Evolutionary conservation across 2,329 filamentous ascomycete species (phyloP).

Genomic region (Alternaria consortialis): DNA sequence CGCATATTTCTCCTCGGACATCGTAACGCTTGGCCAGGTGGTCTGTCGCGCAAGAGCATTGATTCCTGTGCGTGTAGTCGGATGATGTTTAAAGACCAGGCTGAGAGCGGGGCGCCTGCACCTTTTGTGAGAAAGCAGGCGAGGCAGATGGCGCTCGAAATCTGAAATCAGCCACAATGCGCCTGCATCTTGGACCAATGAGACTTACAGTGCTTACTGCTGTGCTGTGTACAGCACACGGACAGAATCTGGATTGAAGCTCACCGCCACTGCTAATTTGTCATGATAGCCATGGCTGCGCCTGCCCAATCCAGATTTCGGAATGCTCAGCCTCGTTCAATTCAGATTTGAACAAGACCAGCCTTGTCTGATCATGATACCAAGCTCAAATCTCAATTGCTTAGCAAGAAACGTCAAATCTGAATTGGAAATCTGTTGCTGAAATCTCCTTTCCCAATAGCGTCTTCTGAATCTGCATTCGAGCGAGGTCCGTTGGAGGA

Average conservation of each 20-base stretch:
- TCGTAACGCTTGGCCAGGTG: background rate
- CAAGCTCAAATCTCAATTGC: background rate
- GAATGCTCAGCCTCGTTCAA: background rate
- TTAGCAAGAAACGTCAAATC: background rate
- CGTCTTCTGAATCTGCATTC: background rate
- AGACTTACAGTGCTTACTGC: background rate
- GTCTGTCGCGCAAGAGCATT: background rate
- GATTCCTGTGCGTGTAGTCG: fast-evolving
- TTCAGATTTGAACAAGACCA: background rate
- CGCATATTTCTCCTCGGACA: background rate
- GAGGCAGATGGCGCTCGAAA: background rate
- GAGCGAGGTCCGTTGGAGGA: background rate
- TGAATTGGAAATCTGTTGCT: background rate
- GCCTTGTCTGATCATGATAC: background rate
- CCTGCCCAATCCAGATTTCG: background rate
- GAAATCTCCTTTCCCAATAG: background rate
- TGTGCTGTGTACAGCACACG: background rate
- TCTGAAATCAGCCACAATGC: background rate
- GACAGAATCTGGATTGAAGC: background rate
- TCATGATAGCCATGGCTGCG: background rate
- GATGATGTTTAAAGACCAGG: background rate
- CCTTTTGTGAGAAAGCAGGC: fast-evolving
- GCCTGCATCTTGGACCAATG: background rate
- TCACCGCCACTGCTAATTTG: background rate
- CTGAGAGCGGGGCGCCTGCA: background rate